These are phyloP conservation scores for Pseudozyma hubeiensis DNA, from an alignment of 1,284 basidiomycete species.

Conservation along the genomic window DNA sequence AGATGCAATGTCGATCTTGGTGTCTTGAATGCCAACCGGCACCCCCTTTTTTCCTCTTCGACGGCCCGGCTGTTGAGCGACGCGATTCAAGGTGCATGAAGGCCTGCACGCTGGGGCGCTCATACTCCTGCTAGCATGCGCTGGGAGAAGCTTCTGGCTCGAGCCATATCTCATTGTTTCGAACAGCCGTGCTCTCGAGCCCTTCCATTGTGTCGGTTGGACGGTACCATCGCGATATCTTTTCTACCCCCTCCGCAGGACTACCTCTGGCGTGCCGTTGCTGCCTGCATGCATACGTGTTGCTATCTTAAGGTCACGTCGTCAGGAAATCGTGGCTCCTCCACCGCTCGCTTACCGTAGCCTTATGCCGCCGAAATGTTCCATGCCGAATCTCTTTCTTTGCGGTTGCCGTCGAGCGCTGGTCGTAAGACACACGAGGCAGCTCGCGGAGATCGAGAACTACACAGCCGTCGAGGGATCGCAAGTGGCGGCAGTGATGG, in stretches of 20 bases:
- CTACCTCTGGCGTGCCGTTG: background rate
- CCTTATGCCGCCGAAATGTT: slow-evolving; percentile 35
- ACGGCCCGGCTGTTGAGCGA: background rate
- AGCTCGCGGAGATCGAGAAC: background rate
- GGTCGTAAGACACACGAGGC: background rate
- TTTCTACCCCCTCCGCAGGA: background rate
- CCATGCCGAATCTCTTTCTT: slow-evolving; percentile 16
- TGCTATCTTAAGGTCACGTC: slow-evolving; percentile 2
- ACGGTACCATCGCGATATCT: background rate
- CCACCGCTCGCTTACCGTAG: background rate
- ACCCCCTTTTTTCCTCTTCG: background rate
- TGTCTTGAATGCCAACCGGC: no score
- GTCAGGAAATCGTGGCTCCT: background rate
- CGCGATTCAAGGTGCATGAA: no score
- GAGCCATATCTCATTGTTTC: no score
- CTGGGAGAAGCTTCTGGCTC: no score
- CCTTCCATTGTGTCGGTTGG: background rate
- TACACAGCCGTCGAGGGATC: background rate
- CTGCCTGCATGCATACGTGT: background rate
- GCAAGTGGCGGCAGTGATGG: no score
- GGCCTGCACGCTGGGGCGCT: no score
- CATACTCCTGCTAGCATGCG: no score
- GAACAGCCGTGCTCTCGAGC: background rate
- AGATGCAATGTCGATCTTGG: no score
- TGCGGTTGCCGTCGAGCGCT: background rate